Conservation (phyloP, 78 protist species). For the Salpingoeca rosetta region DNA sequence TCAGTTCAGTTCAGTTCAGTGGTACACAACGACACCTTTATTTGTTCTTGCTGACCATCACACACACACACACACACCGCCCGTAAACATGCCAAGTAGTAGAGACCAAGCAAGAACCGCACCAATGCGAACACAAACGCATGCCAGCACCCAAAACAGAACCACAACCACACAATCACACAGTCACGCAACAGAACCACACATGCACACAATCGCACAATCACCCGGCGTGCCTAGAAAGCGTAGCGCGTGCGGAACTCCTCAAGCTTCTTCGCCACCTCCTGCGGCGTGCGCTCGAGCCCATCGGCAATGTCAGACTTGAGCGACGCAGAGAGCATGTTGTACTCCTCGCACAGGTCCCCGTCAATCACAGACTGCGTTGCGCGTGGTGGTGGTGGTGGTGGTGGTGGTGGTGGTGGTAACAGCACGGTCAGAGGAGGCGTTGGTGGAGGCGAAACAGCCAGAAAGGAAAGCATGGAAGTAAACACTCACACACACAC, state of each 20-base stretch:
- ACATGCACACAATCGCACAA: background rate
- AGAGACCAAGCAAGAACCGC: background rate
- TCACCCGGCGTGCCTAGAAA: background rate
- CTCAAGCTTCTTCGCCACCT: slow-evolving; percentile 77
- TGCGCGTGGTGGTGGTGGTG: too few relatives aligned
- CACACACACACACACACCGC: background rate
- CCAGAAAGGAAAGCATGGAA: background rate
- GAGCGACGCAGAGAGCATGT: slow-evolving; percentile 29
- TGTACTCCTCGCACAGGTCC: slow-evolving; percentile 76
- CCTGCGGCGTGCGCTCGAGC: slow-evolving; percentile 64
- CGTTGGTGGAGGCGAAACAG: background rate
- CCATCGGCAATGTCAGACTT: slow-evolving; percentile 67
- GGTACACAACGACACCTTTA: background rate
- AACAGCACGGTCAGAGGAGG: too few relatives aligned
- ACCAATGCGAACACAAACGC: background rate
- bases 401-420: too few relatives aligned
- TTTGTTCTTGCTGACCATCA: background rate
- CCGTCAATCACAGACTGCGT: slow-evolving; percentile 81
- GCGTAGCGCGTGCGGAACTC: slow-evolving; percentile 45
- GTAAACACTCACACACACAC: background rate
- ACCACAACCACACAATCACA: background rate
- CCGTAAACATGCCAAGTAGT: background rate
- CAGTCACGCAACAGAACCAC: background rate
- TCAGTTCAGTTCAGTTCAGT: background rate
- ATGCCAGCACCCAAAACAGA: too few relatives aligned